Evolutionary conservation across 805 yeast genomes (phyloP).

Genomic region (Ascoidea asiatica): DNA sequence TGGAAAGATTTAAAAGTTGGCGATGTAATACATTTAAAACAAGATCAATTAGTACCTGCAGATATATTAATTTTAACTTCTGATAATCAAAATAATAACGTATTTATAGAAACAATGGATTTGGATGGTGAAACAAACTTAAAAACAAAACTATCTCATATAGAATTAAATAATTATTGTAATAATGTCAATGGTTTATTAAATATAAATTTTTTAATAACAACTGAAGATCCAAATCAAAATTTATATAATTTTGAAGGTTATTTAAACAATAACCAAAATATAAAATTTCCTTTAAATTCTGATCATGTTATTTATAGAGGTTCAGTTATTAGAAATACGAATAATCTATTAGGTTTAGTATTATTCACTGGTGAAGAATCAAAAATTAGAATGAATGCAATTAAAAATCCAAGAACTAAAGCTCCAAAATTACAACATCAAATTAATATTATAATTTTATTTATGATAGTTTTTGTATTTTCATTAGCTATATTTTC

Average conservation of each 20-base stretch:
- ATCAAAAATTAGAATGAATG: conserved; percentile 90
- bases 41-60: conserved; percentile 92
- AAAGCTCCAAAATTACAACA: conserved; percentile 89
- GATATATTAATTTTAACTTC: conserved; percentile 67
- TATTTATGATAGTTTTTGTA: conserved; percentile 81
- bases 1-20: conserved; percentile 90
- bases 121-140: conserved; percentile 94
- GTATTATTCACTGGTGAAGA: conserved; percentile 94
- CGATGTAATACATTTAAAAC: conserved; percentile 55
- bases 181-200: conserved; percentile 36
- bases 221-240: conserved; percentile 81
- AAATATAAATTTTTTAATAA: conserved; percentile 36
- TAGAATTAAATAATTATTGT: conserved; percentile 40
- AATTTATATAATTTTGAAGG: conserved; percentile 93
- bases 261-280: conserved; percentile 27
- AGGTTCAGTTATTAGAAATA: conserved; percentile 83
- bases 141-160: conserved; percentile 59
- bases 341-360: conserved; percentile 58
- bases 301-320: conserved; percentile 79
- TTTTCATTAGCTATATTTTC: conserved; percentile 63
- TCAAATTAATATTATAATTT: conserved; percentile 69
- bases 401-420: conserved; percentile 74
- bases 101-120: conserved; percentile 90
- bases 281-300: conserved; percentile 43
- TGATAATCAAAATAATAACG: conserved; percentile 44